Evolutionary conservation across 2,329 filamentous ascomycete species (phyloP), one percentile per base, ranked within the genome.

Genomic region (Pezizomycotina sp.): DNA sequence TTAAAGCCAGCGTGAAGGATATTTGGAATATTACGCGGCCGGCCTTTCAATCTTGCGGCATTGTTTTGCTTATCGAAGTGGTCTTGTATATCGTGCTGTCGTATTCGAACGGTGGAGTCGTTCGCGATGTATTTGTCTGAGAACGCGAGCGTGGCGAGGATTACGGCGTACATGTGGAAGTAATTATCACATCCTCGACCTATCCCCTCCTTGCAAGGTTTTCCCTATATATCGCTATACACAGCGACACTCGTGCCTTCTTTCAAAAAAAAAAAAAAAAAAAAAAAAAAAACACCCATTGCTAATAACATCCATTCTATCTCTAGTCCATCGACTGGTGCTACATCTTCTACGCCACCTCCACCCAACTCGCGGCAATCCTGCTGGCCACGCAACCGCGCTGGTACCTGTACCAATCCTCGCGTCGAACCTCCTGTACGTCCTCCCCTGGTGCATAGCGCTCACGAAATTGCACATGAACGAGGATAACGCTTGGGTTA

Each of bases 341-440:
- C 49, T 80, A 80, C 49, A 65, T 80, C 18, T 69, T 77, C 51
- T 80, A 77, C 42, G 74, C 70, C 0, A 53, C 69, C 12, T 71
- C 68, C 1, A 77, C 68, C 1, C 73, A 79, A 48, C 56, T 81
- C 0, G 71, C 73, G 0, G 65, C 71, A 0, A 59, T 81, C 0
- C 54, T 82, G 0, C 61, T 78, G 0, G 69, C 75, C 0, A 77
- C 74, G 0, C 57, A 63, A 0, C 74, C 74, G 0, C 58, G 58
- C 2, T 80, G 71, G 74, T 81, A 78, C 50, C 59, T 80, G 0
- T 70, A 66, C 39, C 74, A 80, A 52, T 72, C 69, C 55, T 81
- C 1, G 64, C 59, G 0, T 77, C 73, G 5, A 81, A 80, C 48
- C 30, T 81, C 0, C 53, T 74, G 0, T 80, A 74, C 50, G 73